phyloP scores from a whole-genome alignment of 2,329 filamentous ascomycete species.

The Zarea fungicola region DNA sequence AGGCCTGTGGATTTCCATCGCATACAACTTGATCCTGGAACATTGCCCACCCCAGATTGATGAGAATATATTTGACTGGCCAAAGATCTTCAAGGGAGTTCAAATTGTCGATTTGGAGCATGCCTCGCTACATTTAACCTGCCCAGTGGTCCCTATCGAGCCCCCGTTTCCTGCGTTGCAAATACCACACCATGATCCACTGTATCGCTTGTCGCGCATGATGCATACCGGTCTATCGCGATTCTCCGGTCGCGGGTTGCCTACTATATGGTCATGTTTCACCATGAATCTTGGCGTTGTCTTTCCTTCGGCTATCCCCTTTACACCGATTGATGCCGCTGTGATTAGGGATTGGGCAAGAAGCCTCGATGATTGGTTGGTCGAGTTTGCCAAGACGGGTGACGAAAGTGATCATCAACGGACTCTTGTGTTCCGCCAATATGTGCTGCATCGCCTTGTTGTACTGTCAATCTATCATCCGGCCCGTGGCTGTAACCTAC shows the following conservation, averaged over 20 bases:
- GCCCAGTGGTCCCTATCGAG: conserved; percentile 35
- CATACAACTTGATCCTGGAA: conserved; percentile 36
- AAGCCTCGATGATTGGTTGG: conserved; percentile 37
- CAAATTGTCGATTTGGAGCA: conserved; percentile 41
- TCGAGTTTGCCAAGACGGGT: conserved; percentile 29
- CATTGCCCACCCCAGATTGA: conserved; percentile 35
- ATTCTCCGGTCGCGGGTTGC: conserved; percentile 36
- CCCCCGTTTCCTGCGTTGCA: conserved; percentile 33
- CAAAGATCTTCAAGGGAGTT: conserved; percentile 32
- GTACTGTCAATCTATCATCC: conserved; percentile 40
- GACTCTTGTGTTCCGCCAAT: conserved; percentile 34
- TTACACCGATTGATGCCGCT: conserved; percentile 34
- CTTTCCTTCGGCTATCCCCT: conserved; percentile 22
- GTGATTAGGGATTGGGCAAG: conserved; percentile 39
- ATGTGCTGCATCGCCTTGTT: conserved; percentile 35
- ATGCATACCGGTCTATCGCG: conserved; percentile 39
- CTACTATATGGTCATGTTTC: conserved; percentile 39
- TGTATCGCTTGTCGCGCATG: conserved; percentile 38
- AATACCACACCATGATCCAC: conserved; percentile 33
- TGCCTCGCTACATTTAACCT: conserved; percentile 36
- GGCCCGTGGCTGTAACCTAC: conserved; percentile 34
- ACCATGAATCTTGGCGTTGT: conserved; percentile 19
- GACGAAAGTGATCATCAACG: conserved; percentile 29
- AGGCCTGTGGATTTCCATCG: conserved; percentile 39
- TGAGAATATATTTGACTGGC: conserved; percentile 35